Percentiles rank a stretch among this genome's conserved stretches.
Conservation (phyloP, 1,284 basidiomycete species). For the Puccinia sorghi region DNA sequence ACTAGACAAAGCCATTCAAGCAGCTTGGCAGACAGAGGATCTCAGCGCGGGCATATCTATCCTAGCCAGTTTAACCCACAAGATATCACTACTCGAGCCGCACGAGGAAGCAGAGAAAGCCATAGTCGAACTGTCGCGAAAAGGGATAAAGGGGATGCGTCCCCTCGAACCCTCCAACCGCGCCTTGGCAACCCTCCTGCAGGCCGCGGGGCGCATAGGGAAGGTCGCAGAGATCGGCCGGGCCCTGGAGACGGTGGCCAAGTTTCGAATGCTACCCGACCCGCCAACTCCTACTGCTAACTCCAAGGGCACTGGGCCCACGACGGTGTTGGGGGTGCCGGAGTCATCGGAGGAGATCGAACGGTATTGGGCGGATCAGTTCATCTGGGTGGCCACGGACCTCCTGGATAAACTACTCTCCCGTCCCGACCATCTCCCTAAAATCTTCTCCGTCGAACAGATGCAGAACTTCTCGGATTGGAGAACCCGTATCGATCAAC, state of each 20-base stretch:
- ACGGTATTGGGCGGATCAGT: constrained; percentile 33
- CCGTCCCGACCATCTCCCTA: not conserved
- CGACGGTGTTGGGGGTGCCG: not conserved
- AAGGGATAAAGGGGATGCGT: not conserved
- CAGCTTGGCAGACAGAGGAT: constrained; percentile 41
- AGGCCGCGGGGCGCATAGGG: constrained; percentile 17
- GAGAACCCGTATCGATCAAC: constrained; percentile 18
- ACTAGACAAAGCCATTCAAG: constrained; percentile 45
- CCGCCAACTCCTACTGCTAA: too few species aligned
- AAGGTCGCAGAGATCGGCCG: not conserved
- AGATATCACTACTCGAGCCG: too few species aligned
- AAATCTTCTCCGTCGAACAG: not conserved
- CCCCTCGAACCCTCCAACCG: constrained; percentile 22
- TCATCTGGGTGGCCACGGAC: constrained; percentile 32
- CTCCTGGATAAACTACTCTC: constrained; percentile 25
- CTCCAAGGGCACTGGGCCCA: not conserved
- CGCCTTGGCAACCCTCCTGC: constrained; percentile 24
- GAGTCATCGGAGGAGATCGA: constrained; percentile 8
- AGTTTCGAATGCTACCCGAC: constrained; percentile 8
- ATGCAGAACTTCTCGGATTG: not conserved
- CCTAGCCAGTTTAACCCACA: constrained; percentile 71
- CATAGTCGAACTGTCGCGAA: not conserved
- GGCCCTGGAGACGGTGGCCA: not conserved
- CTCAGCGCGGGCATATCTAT: not conserved
- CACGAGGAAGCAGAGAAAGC: not conserved